Evolutionary conservation across 164 flowering plant species (phyloP), one percentile per base, ranked within the genome.

Genomic region (Echeveria elegans): DNA sequence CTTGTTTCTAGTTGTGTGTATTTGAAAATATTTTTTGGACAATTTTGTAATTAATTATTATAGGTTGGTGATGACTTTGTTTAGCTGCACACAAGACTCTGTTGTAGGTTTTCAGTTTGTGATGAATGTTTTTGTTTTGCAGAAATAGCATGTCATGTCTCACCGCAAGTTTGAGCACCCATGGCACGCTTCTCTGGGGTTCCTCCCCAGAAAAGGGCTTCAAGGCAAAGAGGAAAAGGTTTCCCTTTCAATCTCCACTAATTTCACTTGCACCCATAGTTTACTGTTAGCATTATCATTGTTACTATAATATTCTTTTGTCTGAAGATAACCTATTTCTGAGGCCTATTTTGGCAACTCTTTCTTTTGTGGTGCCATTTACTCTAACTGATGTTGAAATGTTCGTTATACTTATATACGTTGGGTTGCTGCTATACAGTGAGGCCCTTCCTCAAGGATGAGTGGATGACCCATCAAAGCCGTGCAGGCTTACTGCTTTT

Each of bases 391-490:
- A 18, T 47, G n/a, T 47, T 47, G 37, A 47, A 47, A 11, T 47
- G 1, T 47, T 15, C 18, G 52, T 15, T 16, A 41, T 41, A 6
- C 7, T 58, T 58, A 58, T 21, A 10, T 60, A 4, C n/a, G n/a
- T n/a, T 21, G 21, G 63, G 21, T 58, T 58, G n/a, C 21, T 24
- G 24, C 29, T 12, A 29, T 72, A 37, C 73, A 76, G 76, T 76
- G 74, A 76, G 73, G 76, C 69, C 79, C 64, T 77, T 77, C 21
- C 77, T 77, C 18, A 77, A 69, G 73, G 77, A 77, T 71, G 79
- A 77, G n/a, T n/a, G n/a, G n/a, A n/a, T n/a, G n/a, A n/a, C n/a
- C n/a, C 26, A 70, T 74, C 38, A 63, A 73, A 77, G 71, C 70
- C 70, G 21, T 66, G 70, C 64, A 73, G 50, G 72, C 77, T 77